Evolutionary conservation across 2,329 filamentous ascomycete genomes (phyloP), one percentile per base, ranked within the genome.

Genomic region (Moelleriella libera): DNA sequence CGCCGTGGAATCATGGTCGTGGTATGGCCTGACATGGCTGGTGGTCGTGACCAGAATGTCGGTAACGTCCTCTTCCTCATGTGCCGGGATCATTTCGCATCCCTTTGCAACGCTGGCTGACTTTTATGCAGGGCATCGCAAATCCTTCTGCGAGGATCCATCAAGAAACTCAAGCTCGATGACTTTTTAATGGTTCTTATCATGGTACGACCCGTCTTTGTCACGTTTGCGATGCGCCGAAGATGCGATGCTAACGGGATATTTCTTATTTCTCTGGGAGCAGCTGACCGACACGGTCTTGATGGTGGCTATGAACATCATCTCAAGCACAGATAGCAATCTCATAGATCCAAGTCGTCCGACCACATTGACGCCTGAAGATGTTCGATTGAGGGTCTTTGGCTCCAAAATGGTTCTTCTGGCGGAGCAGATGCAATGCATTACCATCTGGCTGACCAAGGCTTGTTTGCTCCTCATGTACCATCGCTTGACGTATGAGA

Each of bases 381-480:
- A 65, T 37, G 67, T 70, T 44, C 54, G 52, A 4, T 61, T 67
- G 32, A 64, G 75, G 45, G 57, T 64, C 1, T 63, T 59, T 39
- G 79, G 78, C 9, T 80, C 75, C 43, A 82, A 82, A 66, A 72
- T 78, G 64, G 77, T 81, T 1, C 65, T 81, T 39, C 71, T 80
- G 7, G 73, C 76, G 3, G 78, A 83, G 53, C 68, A 81, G 60
- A 71, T 74, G 55, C 82, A 84, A 64, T 65, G 81, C 14, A 64
- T 78, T 46, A 70, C 73, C 8, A 74, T 75, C 31, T 80, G 74
- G 71, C 60, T 65, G 0, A 66, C 78, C 52, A 81, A 81, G 57
- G 60, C 65, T 7, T 80, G 76, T 54, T 63, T 81, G 51, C 57
- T 81, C 34, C 60, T 78, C 51, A 70, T 80, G 66, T 80, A 77